A percentile compares a stretch with the other conserved stretches of the same genome.
These are phyloP conservation scores for Trichocomaceae sp. DNA, from an alignment of 2,329 filamentous ascomycete species.

Conservation along the genomic window DNA sequence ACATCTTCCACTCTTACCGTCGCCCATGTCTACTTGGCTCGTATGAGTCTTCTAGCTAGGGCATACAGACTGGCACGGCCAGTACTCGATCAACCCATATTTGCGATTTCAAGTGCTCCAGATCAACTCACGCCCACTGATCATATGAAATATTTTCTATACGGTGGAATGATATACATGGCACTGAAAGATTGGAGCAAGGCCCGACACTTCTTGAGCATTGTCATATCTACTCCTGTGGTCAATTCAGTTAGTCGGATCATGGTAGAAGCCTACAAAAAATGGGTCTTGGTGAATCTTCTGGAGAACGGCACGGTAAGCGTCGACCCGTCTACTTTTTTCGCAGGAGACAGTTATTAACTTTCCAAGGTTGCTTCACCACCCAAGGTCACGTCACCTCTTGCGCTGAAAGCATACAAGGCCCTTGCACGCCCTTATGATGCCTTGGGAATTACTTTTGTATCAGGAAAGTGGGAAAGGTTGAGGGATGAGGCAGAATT, in stretches of 20 bases:
- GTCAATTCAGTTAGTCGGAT: slow-evolving; percentile 62
- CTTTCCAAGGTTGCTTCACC: slow-evolving; percentile 28
- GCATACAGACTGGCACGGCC: slow-evolving; percentile 35
- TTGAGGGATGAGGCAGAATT: slow-evolving; percentile 60
- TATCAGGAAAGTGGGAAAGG: slow-evolving; percentile 49
- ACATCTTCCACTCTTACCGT: slow-evolving; percentile 39
- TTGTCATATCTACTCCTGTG: slow-evolving; percentile 61
- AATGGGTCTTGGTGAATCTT: slow-evolving; percentile 74
- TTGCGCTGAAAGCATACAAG: slow-evolving; percentile 52
- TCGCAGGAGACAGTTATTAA: background rate
- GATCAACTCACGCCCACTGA: slow-evolving; percentile 34
- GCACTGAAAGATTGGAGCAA: slow-evolving; percentile 55
- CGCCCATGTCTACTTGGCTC: slow-evolving; percentile 36
- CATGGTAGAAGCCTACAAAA: slow-evolving; percentile 86
- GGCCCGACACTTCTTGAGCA: slow-evolving; percentile 56
- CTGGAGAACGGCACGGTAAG: slow-evolving; percentile 59
- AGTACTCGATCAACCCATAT: slow-evolving; percentile 38
- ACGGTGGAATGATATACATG: slow-evolving; percentile 60
- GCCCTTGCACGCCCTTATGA: slow-evolving; percentile 63
- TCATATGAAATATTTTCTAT: slow-evolving; percentile 59
- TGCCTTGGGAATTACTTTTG: slow-evolving; percentile 63
- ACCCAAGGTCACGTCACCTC: slow-evolving; percentile 51
- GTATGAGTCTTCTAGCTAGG: slow-evolving; percentile 37
- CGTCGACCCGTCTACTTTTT: slow-evolving; percentile 1
- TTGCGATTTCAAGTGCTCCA: slow-evolving; percentile 31